Evolutionary conservation across 768 basidiomycete genomes (phyloP).

Genomic region (Nidula microcarpa): DNA sequence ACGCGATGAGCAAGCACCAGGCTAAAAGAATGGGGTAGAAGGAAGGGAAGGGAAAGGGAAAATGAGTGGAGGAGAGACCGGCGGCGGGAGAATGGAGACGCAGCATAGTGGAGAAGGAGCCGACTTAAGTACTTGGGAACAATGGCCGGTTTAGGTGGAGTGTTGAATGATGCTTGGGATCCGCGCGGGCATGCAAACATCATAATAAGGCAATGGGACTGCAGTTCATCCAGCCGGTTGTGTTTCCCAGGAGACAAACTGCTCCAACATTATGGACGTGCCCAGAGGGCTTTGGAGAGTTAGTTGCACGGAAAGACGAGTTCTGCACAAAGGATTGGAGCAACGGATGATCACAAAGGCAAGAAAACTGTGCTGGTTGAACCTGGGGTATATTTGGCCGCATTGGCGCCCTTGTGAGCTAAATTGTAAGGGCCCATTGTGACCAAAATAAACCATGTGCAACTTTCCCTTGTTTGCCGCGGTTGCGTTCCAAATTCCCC

Average conservation of each 20-base stretch:
- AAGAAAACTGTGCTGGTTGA: no score
- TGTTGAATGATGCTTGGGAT: not conserved
- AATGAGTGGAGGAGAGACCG: not conserved
- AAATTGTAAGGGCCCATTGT: no score
- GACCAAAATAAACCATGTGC: no score
- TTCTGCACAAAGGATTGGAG: no score
- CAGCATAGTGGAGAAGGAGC: not conserved
- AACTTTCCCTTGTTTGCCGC: no score
- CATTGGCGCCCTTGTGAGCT: no score
- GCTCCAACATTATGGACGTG: no score
- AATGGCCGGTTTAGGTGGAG: not conserved
- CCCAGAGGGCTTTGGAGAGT: no score
- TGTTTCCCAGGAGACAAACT: not conserved
- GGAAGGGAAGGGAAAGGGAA: not conserved
- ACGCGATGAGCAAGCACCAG: slow-evolving; percentile 4
- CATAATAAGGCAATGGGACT: not conserved
- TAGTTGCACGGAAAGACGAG: no score
- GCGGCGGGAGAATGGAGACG: not conserved
- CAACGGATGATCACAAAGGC: no score
- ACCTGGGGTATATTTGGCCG: no score
- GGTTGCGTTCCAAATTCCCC: no score
- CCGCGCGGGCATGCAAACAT: not conserved
- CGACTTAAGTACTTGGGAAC: not conserved
- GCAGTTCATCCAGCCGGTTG: not conserved
- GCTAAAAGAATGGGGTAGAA: slow-evolving; percentile 1